phyloP scores from a whole-genome alignment of 768 basidiomycete species.

The Sistotremastrum suecicum region DNA sequence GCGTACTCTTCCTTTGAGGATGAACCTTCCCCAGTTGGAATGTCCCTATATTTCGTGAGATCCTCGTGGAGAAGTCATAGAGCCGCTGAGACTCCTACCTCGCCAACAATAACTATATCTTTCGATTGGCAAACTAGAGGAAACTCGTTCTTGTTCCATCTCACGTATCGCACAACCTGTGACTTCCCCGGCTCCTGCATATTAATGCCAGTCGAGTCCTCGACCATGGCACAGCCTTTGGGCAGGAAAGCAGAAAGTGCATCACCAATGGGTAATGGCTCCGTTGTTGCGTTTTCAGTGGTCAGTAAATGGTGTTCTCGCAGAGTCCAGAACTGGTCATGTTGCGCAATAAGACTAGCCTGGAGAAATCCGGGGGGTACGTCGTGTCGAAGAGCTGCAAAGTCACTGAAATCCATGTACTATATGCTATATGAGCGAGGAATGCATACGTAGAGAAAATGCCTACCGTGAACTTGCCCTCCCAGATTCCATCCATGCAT shows the following conservation, averaged over 20 bases:
- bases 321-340: slow-evolving; percentile 84
- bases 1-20: slow-evolving; percentile 63
- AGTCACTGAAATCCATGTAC: slow-evolving; percentile 80
- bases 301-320: slow-evolving; percentile 52
- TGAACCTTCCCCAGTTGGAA: slow-evolving; percentile 86
- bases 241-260: too few species aligned
- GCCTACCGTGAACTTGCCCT: slow-evolving; percentile 62
- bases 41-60: slow-evolving; percentile 42
- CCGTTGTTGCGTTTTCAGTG: neutral
- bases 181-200: too few species aligned
- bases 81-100: slow-evolving; percentile 28
- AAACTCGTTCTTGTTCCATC: too few species aligned
- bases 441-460: neutral
- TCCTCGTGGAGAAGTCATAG: too few species aligned
- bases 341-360: slow-evolving; percentile 62
- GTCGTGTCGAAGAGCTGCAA: slow-evolving; percentile 62
- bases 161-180: too few species aligned
- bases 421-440: slow-evolving; percentile 15
- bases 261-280: too few species aligned
- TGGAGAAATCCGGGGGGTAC: slow-evolving; percentile 52
- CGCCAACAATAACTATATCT: slow-evolving; percentile 63
- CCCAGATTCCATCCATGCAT: slow-evolving; percentile 68
- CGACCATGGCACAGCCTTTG: too few species aligned
- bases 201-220: too few species aligned
- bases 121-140: too few species aligned